phyloP scores from a whole-genome alignment of 768 basidiomycete species.

The Panaeolus papilionaceus region DNA sequence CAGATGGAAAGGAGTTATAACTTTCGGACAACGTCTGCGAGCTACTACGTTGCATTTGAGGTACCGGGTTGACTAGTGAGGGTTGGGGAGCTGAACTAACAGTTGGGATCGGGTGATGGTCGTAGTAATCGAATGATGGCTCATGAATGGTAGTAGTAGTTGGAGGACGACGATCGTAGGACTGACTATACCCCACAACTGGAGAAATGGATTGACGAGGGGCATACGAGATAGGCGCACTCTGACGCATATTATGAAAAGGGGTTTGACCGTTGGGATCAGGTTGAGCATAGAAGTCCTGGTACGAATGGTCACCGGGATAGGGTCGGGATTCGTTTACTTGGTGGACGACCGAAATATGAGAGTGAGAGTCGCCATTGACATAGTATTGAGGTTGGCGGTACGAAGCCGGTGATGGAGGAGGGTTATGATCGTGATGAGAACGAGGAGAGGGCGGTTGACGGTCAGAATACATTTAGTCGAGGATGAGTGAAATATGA shows the following conservation, averaged over 20 bases:
- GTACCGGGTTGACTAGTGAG: neutral
- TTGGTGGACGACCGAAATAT: neutral
- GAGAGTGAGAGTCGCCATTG: neutral
- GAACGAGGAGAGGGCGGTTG: slow-evolving; percentile 20
- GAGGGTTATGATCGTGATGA: slow-evolving; percentile 17
- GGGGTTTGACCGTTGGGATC: neutral
- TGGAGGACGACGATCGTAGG: slow-evolving; percentile 21
- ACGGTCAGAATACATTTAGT: slow-evolving; percentile 10
- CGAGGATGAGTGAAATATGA: neutral
- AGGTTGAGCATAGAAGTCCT: slow-evolving; percentile 1
- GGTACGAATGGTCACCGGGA: slow-evolving; percentile 5
- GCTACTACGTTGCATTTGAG: neutral
- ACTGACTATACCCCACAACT: slow-evolving; percentile 19
- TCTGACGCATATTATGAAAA: slow-evolving; percentile 11
- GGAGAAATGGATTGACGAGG: slow-evolving; percentile 10
- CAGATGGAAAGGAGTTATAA: slow-evolving; percentile 13
- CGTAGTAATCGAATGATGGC: slow-evolving; percentile 14
- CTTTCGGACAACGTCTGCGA: neutral
- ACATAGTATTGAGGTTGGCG: slow-evolving; percentile 14
- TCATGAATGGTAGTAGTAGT: slow-evolving; percentile 18
- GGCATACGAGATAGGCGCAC: neutral
- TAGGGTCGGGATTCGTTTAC: slow-evolving; percentile 1
- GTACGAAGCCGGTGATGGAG: slow-evolving; percentile 21
- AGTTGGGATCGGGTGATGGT: slow-evolving; percentile 13
- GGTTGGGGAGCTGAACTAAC: slow-evolving; percentile 21